Percentiles rank a stretch among this genome's conserved stretches.
Conservation (phyloP, 106 monocot genomes). For the Allium sativum region DNA sequence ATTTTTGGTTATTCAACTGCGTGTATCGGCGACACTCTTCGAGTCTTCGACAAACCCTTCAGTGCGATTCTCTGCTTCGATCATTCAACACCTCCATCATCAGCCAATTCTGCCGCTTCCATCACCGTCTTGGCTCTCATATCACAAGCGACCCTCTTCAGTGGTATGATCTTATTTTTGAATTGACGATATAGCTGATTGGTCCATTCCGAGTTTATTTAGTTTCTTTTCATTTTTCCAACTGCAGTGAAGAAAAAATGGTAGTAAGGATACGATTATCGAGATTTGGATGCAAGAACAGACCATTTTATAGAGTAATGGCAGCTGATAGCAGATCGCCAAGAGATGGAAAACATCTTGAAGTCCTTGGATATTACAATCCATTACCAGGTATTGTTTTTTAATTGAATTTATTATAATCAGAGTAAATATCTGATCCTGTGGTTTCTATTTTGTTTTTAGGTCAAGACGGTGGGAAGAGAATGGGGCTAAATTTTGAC, state of each 20-base stretch:
- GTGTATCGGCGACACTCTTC: too few relatives aligned
- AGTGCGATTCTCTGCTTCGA: too few relatives aligned
- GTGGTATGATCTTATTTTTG: too few relatives aligned
- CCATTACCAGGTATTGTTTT: constrained; percentile 60
- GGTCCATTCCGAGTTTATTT: too few relatives aligned
- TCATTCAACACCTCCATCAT: too few relatives aligned
- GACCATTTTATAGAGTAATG: constrained; percentile 81
- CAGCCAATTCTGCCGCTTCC: too few relatives aligned
- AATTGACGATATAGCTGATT: too few relatives aligned
- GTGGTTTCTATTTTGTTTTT: not conserved
- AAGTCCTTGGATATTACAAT: constrained; percentile 88
- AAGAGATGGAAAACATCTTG: constrained; percentile 87
- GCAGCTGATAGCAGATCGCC: constrained; percentile 84
- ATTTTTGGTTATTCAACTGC: too few relatives aligned
- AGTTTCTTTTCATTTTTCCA: too few relatives aligned
- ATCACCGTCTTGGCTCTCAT: too few relatives aligned
- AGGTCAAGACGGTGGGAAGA: constrained; percentile 23
- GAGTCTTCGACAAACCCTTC: too few relatives aligned
- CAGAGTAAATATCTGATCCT: not conserved
- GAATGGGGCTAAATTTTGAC: constrained; percentile 19
- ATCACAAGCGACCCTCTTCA: too few relatives aligned
- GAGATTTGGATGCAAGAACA: constrained; percentile 82
- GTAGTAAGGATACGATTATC: constrained; percentile 70
- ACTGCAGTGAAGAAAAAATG: constrained; percentile 23
- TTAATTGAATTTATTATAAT: not conserved